Percentiles rank a stretch among this genome's conserved stretches.
These are phyloP conservation scores for Trichophyton equinum DNA, from an alignment of 2,329 filamentous ascomycete genomes.

Conservation along the genomic window DNA sequence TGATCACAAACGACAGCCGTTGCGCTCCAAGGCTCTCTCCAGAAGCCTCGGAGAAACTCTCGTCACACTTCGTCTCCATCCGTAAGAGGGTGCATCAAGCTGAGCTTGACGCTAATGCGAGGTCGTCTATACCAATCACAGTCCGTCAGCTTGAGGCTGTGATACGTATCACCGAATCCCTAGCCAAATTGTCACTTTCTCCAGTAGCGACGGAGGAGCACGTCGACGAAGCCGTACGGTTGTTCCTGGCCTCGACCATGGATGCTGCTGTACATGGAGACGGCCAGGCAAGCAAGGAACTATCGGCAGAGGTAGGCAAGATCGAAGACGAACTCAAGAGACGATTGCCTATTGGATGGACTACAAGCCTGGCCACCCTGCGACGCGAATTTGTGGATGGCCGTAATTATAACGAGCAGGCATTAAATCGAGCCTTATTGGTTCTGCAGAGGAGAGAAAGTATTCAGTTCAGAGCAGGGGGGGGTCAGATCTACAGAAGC, in stretches of 20 bases:
- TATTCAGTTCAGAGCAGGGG: slow-evolving; percentile 38
- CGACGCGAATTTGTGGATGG: slow-evolving; percentile 84
- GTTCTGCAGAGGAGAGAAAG: slow-evolving; percentile 80
- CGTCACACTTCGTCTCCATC: slow-evolving; percentile 93
- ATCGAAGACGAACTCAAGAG: slow-evolving; percentile 82
- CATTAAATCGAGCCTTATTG: slow-evolving; percentile 70
- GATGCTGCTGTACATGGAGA: slow-evolving; percentile 88
- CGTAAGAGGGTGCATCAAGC: slow-evolving; percentile 84
- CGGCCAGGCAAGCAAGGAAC: slow-evolving; percentile 68
- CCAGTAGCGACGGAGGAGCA: slow-evolving; percentile 80
- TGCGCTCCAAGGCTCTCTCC: slow-evolving; percentile 83
- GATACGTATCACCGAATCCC: slow-evolving; percentile 88
- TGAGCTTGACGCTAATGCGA: slow-evolving; percentile 77
- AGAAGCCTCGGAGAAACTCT: slow-evolving; percentile 89
- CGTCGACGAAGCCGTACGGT: slow-evolving; percentile 90
- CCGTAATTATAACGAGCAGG: slow-evolving; percentile 78
- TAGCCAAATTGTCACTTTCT: slow-evolving; percentile 80
- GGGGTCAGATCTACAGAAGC: slow-evolving; percentile 38
- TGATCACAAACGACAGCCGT: slow-evolving; percentile 42
- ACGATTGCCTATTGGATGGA: slow-evolving; percentile 87
- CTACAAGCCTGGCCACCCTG: slow-evolving; percentile 74
- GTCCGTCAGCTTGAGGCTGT: slow-evolving; percentile 95
- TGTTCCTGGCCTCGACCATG: slow-evolving; percentile 96
- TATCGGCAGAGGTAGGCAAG: slow-evolving; percentile 78
- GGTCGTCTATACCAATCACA: slow-evolving; percentile 92